Percentiles rank a stretch among this genome's conserved stretches.
Evolutionary conservation across 345 rosid genomes (phyloP).

Genomic region (Triadica sebifera): DNA sequence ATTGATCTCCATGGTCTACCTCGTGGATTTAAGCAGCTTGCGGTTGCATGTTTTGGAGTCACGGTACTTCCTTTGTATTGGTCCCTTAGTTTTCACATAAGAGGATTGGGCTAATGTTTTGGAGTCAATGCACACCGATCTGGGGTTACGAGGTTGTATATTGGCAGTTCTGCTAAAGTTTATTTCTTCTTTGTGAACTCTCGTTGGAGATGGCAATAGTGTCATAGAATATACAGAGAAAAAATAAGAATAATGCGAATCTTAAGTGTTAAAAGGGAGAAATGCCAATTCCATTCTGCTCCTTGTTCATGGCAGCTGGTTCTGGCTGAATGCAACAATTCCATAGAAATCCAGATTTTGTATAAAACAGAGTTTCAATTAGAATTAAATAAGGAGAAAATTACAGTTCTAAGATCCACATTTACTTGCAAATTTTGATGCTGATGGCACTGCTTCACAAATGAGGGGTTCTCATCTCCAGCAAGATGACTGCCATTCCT

Average conservation of each 20-base stretch:
- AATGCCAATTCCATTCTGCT: not conserved
- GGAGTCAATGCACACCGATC: no score
- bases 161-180: not conserved
- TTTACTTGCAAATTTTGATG: not conserved
- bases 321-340: not conserved
- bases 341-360: not conserved
- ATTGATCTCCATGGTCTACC: constrained; percentile 1
- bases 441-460: not conserved
- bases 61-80: not conserved
- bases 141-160: not conserved
- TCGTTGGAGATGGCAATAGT: not conserved
- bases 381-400: not conserved
- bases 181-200: not conserved
- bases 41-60: not conserved
- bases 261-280: not conserved
- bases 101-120: not conserved
- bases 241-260: not conserved
- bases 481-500: not conserved
- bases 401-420: not conserved
- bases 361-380: not conserved
- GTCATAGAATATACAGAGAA: not conserved
- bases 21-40: not conserved
- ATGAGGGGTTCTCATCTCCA: not conserved
- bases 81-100: not conserved
- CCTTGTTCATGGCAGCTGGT: not conserved